phyloP scores from a whole-genome alignment of 1,139 yeast genomes.

The Torulaspora pretoriensis region DNA sequence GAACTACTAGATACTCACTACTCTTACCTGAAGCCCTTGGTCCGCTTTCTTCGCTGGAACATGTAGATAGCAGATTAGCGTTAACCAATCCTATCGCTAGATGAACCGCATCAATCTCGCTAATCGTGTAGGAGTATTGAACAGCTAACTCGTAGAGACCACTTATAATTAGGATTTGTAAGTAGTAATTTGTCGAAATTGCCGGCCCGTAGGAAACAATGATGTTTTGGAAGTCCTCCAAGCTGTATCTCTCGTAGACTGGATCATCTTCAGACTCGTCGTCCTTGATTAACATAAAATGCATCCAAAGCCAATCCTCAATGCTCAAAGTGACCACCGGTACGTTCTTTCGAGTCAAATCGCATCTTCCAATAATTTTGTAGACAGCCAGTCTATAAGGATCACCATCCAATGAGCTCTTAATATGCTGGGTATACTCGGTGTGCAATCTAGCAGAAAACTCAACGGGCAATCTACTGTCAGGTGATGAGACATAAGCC shows the following conservation, averaged over 20 bases:
- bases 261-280: constrained; percentile 44
- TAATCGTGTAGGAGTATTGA: constrained; percentile 59
- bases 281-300: constrained; percentile 70
- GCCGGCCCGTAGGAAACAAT: constrained; percentile 69
- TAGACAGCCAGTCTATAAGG: constrained; percentile 89
- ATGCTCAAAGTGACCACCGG: constrained; percentile 75
- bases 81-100: constrained; percentile 77
- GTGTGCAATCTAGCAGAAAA: constrained; percentile 65
- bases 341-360: constrained; percentile 58
- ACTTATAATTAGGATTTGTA: constrained; percentile 66
- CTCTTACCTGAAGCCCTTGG: constrained; percentile 1
- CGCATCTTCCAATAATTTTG: constrained; percentile 90
- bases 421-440: constrained; percentile 83
- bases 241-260: constrained; percentile 66
- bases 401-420: constrained; percentile 68
- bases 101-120: constrained; percentile 87
- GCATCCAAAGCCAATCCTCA: constrained; percentile 98
- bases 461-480: constrained; percentile 56
- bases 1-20: constrained; percentile 37
- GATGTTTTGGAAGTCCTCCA: constrained; percentile 69
- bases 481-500: constrained; percentile 60
- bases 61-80: constrained; percentile 63
- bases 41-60: constrained; percentile 25
- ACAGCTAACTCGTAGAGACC: constrained; percentile 85
- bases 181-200: constrained; percentile 68